Percentiles rank a stretch among this genome's conserved stretches.
Evolutionary conservation across 495 filamentous ascomycete genomes (phyloP).

Genomic region (Penicillium cataractarum): DNA sequence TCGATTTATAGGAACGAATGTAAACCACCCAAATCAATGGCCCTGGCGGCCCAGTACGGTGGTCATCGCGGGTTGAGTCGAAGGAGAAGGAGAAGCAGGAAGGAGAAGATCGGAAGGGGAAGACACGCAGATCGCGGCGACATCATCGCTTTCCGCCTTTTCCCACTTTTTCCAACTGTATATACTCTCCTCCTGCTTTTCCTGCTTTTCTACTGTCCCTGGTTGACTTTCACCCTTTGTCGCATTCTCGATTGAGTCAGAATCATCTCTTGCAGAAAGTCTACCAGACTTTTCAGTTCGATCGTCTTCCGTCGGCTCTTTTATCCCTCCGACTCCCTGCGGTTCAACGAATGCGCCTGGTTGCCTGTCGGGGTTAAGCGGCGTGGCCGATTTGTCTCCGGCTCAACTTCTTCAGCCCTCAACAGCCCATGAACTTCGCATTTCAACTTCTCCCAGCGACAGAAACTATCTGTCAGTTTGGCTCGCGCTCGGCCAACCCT

Average conservation of each 20-base stretch:
- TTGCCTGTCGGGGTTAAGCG: constrained; percentile 33
- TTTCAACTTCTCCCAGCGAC: constrained; percentile 16
- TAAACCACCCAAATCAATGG: constrained; percentile 26
- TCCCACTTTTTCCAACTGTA: constrained; percentile 10
- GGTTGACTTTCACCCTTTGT: neutral
- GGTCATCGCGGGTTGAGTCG: constrained; percentile 28
- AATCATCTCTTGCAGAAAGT: neutral
- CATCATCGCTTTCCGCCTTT: constrained; percentile 24
- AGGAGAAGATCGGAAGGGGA: constrained; percentile 21
- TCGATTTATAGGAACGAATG: neutral
- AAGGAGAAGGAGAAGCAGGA: constrained; percentile 14
- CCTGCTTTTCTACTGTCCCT: neutral
- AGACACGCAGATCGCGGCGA: constrained; percentile 20
- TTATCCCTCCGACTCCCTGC: constrained; percentile 6
- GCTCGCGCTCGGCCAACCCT: constrained; percentile 5
- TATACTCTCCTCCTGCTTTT: constrained; percentile 2
- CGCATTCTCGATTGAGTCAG: neutral
- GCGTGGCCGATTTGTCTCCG: constrained; percentile 31
- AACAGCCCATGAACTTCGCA: constrained; percentile 21
- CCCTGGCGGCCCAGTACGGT: constrained; percentile 36
- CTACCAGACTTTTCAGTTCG: constrained; percentile 8
- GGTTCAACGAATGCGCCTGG: constrained; percentile 15
- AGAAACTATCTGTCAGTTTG: constrained; percentile 13
- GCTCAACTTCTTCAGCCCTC: constrained; percentile 12
- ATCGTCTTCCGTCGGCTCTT: constrained; percentile 8